phyloP scores from a whole-genome alignment of 345 rosid genomes.

The Cardamine chenopodiifolia region DNA sequence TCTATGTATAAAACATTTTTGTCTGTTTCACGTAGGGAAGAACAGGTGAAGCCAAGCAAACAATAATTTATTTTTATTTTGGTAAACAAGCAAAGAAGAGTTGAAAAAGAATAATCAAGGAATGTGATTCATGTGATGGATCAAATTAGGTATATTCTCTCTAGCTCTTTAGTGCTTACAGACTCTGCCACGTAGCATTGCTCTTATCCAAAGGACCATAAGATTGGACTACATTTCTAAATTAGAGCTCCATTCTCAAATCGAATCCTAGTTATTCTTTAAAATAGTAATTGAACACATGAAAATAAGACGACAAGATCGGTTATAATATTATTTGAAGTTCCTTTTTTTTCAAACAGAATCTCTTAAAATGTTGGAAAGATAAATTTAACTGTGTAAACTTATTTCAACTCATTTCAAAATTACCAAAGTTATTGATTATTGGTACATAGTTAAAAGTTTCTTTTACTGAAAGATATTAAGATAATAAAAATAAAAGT shows the following conservation, averaged over 20 bases:
- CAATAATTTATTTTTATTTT: not conserved
- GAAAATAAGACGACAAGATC: not conserved
- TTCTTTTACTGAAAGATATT: too few relatives aligned
- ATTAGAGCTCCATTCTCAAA: not conserved
- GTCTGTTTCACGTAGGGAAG: slow-evolving; percentile 24
- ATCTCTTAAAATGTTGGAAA: not conserved
- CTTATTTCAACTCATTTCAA: too few relatives aligned
- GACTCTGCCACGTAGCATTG: slow-evolving; percentile 11
- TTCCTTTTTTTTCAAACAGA: too few relatives aligned
- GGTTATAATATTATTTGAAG: not conserved
- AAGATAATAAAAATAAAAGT: too few relatives aligned
- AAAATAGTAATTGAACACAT: not conserved
- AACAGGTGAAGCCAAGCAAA: not conserved
- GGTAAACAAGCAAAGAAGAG: slow-evolving; percentile 11
- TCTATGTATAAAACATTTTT: not conserved
- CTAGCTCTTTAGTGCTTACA: slow-evolving; percentile 18
- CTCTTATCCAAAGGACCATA: slow-evolving; percentile 16
- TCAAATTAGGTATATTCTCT: slow-evolving; percentile 24
- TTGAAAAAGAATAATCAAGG: not conserved
- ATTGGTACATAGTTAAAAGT: not conserved
- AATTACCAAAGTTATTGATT: not conserved
- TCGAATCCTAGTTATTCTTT: slow-evolving; percentile 2
- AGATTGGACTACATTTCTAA: not conserved
- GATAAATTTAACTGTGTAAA: not conserved
- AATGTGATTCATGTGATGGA: slow-evolving; percentile 31